Conservation (phyloP, 805 yeast species). For the Candida ulmi region DNA sequence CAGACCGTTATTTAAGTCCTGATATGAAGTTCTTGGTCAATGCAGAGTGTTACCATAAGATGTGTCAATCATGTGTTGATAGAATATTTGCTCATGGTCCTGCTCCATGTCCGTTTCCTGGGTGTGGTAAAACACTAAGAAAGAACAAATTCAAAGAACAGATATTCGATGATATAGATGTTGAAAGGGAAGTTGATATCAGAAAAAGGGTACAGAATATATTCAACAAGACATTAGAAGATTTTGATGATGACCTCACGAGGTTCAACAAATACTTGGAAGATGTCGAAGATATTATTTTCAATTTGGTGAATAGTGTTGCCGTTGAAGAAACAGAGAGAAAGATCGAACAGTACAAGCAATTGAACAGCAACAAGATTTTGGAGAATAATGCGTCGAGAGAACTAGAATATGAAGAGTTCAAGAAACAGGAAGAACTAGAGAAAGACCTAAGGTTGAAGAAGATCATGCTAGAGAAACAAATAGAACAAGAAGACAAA, state of each 20-base stretch:
- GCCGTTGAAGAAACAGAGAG: conserved; percentile 67
- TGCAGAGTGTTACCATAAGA: conserved; percentile 97
- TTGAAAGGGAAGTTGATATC: conserved; percentile 90
- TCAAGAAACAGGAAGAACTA: conserved; percentile 55
- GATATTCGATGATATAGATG: conserved; percentile 82
- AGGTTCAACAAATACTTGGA: conserved; percentile 79
- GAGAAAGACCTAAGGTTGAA: conserved; percentile 60
- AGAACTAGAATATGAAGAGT: conserved; percentile 64
- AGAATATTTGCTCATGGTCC: conserved; percentile 93
- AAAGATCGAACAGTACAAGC: conserved; percentile 62
- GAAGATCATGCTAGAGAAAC: conserved; percentile 49
- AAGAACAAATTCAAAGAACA: conserved; percentile 89
- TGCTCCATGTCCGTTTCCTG: conserved; percentile 92
- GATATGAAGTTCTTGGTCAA: conserved; percentile 88
- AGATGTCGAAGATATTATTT: conserved; percentile 73
- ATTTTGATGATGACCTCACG: conserved; percentile 26
- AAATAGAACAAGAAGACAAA: conserved; percentile 55
- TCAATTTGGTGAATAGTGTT: conserved; percentile 64
- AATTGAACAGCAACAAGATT: conserved; percentile 68
- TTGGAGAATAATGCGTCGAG: conserved; percentile 69
- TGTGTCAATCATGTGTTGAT: conserved; percentile 96
- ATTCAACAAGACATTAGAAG: conserved; percentile 24
- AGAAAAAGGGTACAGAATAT: conserved; percentile 71
- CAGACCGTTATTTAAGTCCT: conserved; percentile 90
- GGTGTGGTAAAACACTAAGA: conserved; percentile 81